These are phyloP conservation scores for Gonapodya sp. DNA, from an alignment of 192 early-diverging fungal genomes.

Conservation along the genomic window DNA sequence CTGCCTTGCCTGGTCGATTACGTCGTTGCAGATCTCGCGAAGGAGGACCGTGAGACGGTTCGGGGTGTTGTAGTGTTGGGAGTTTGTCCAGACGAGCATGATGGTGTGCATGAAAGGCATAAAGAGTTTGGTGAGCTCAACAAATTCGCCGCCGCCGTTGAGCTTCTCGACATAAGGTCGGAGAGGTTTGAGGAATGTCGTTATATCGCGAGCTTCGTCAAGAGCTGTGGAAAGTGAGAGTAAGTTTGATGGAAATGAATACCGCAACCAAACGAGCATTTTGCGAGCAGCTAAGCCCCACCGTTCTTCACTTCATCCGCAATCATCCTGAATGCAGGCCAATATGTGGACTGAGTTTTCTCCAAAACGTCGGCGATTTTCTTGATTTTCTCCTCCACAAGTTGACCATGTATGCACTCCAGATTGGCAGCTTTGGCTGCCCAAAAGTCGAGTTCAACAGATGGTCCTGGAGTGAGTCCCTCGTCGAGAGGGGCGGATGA, in stretches of 20 bases:
- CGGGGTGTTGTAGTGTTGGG: slow-evolving; percentile 54
- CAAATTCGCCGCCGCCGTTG: slow-evolving; percentile 32
- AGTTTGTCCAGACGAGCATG: slow-evolving; percentile 43
- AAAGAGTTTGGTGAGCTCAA: slow-evolving; percentile 47
- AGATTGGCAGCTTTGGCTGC: slow-evolving; percentile 55
- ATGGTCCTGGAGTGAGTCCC: slow-evolving; percentile 50
- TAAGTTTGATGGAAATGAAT: no score
- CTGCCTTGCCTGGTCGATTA: slow-evolving; percentile 47
- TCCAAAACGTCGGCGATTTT: slow-evolving; percentile 44
- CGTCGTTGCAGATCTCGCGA: slow-evolving; percentile 57
- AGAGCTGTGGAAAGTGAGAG: slow-evolving; percentile 28
- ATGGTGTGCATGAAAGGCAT: slow-evolving; percentile 42
- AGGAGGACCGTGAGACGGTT: slow-evolving; percentile 41
- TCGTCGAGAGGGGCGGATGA: slow-evolving; percentile 53
- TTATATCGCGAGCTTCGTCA: slow-evolving; percentile 54
- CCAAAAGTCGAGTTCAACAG: slow-evolving; percentile 61
- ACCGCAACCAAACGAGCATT: no score
- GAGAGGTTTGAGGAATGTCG: slow-evolving; percentile 38
- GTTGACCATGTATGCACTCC: slow-evolving; percentile 49
- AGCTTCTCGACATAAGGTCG: slow-evolving; percentile 45
- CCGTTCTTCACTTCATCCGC: slow-evolving; percentile 54
- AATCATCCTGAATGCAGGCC: slow-evolving; percentile 54
- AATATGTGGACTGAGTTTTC: slow-evolving; percentile 54
- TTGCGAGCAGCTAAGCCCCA: no score
- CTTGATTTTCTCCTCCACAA: slow-evolving; percentile 54